A percentile compares a stretch with the other conserved stretches of the same genome.
phyloP scores from a whole-genome alignment of 2,329 filamentous ascomycete species.

The Fulvia fulva region DNA sequence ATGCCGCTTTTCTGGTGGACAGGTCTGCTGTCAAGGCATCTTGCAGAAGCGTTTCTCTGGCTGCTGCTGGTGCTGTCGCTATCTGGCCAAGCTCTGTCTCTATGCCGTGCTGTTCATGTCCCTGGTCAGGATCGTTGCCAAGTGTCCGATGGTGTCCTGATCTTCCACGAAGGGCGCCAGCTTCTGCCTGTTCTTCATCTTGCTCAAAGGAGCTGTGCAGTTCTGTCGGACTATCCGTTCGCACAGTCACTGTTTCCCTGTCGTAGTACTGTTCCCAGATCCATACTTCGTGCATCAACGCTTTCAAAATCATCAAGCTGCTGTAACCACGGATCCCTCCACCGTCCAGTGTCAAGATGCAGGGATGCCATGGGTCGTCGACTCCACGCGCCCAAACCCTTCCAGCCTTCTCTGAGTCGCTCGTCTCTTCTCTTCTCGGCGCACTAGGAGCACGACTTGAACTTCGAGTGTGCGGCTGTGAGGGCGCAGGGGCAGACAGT shows the following conservation, averaged over 20 bases:
- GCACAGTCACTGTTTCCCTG: constrained; percentile 12
- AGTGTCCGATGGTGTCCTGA: constrained; percentile 9
- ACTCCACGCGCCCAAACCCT: constrained; percentile 41
- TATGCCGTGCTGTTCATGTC: constrained; percentile 17
- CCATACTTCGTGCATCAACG: constrained; percentile 47
- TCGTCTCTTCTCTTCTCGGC: constrained; percentile 29
- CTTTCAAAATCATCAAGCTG: constrained; percentile 47
- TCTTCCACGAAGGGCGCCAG: constrained; percentile 16
- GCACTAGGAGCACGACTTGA: constrained; percentile 27
- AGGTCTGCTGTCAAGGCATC: constrained; percentile 22
- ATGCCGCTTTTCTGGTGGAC: constrained; percentile 28
- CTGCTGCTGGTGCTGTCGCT: constrained; percentile 5
- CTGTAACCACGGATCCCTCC: constrained; percentile 51
- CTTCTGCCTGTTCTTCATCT: constrained; percentile 14
- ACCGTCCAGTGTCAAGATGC: constrained; percentile 47
- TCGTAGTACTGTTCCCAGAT: constrained; percentile 42
- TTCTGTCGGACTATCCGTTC: constrained; percentile 20
- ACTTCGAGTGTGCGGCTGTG: constrained; percentile 20
- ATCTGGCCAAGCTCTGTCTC: constrained; percentile 8
- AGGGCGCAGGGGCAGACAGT: constrained; percentile 14
- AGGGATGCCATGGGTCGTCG: constrained; percentile 47
- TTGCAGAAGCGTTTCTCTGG: constrained; percentile 16
- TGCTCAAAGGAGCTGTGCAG: neutral
- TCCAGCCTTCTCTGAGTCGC: constrained; percentile 40
- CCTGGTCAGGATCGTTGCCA: constrained; percentile 15